Base-by-base conservation (phyloP, 1,139 yeast genomes). In the Yamadazyma conglobata region DNA sequence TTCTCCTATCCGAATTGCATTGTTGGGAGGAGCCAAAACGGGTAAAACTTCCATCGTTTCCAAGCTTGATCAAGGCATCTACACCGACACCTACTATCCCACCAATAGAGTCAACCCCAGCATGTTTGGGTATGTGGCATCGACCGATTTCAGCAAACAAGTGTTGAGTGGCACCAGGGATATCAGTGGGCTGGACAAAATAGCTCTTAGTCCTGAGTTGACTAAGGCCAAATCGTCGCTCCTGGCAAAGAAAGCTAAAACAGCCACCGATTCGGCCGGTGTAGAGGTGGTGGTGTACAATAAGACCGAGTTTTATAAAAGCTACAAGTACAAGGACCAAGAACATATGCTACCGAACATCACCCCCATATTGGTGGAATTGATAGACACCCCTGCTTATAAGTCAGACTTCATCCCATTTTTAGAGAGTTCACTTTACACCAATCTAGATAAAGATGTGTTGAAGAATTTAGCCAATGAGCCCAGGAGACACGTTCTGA, bases 331-430 rank as follows among this genome's bases (percentile, higher is more conserved):
- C 27, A 35, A 40, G 15, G 22, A 15, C 8, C 16, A 25, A 10
- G 26, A 15, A n/a, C 23, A 12, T 5, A 6, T n/a, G 3, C 56
- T 66, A 34, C 82, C 83, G 0, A 52, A 54, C 3, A 58, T 73
- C 9, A 62, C 82, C 0, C 85, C 88, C 0, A 71, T 81, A 6
- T 52, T 77, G 20, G 61, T 80, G 5, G 93, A 83, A 46, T 57
- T 82, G 23, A 74, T 82, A 3, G 93, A 83, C 46, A 79, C 89
- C 0, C 87, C 88, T 0, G 76, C 81, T 2, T 80, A 77, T 49
- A 73, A 77, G 30, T 73, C 81, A 2, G 73, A 74, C 72, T 71
- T 78, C 18, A 83, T 83, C 6, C 93, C 93, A 1, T 83, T 82
- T 44, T 53, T 83, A 21, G 91, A 83, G 44, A 79, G 80, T 3